These are phyloP conservation scores for Oryza meridionalis DNA, from an alignment of 176 grass and related monocot species.

Conservation along the genomic window DNA sequence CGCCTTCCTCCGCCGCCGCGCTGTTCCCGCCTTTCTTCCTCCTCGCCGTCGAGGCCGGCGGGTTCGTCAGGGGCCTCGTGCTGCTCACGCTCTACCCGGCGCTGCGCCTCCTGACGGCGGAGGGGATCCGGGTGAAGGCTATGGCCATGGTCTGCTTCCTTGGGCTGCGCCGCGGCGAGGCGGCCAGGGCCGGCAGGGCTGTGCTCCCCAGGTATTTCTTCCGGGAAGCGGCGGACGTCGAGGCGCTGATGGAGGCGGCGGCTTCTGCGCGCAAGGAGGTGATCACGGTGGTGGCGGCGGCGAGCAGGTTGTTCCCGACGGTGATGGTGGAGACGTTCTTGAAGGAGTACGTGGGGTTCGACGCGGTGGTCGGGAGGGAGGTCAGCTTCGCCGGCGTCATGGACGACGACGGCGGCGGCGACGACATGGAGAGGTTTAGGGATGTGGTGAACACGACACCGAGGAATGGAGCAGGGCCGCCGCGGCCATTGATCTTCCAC, in stretches of 20 bases:
- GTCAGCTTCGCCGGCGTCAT: constrained; percentile 45
- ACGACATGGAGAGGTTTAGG: not conserved
- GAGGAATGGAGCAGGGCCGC: constrained; percentile 13
- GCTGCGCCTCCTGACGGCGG: constrained; percentile 6
- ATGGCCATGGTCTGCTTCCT: constrained; percentile 54
- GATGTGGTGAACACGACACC: not conserved
- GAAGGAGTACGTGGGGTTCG: constrained; percentile 40
- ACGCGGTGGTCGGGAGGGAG: constrained; percentile 32
- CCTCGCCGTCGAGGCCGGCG: constrained; percentile 44
- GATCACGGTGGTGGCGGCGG: constrained; percentile 36
- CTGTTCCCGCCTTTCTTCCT: constrained; percentile 43
- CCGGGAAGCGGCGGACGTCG: constrained; percentile 5
- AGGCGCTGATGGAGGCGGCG: not conserved
- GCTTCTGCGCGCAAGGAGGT: constrained; percentile 3
- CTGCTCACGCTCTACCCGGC: constrained; percentile 48
- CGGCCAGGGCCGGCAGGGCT: constrained; percentile 44
- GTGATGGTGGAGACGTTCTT: constrained; percentile 55
- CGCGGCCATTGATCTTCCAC: constrained; percentile 65
- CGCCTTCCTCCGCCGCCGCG: not conserved
- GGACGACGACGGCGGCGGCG: constrained; percentile 3
- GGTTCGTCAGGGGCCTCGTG: constrained; percentile 39
- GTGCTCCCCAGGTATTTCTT: constrained; percentile 68
- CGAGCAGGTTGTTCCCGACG: constrained; percentile 38
- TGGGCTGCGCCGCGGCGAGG: constrained; percentile 46
- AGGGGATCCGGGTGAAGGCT: not conserved